Base-by-base conservation (phyloP, 352 stramenopile species). In the Blastocystis sp. region DNA sequence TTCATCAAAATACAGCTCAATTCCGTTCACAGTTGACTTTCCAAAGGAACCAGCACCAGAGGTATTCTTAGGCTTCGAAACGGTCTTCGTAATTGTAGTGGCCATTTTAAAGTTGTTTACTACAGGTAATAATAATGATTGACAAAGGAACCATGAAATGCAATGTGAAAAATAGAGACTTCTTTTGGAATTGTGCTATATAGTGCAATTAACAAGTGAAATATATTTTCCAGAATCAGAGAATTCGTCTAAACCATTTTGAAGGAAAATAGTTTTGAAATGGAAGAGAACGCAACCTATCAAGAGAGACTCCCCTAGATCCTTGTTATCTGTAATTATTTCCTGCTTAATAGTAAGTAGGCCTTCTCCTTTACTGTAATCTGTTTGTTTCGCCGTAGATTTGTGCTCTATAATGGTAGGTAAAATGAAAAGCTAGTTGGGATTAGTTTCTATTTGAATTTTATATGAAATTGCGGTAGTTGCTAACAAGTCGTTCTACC, bases 11-110 rank as follows among this genome's bases (percentile, higher is more conserved):
- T 54, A 84, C 73, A 84, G 42, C n/a, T 84, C 73, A 84, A 84
- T 84, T 66, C 73, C 73, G 53, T 24, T 66, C 6, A 60, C 56
- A 53, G 58, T 66, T 5, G 73, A 84, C 27, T 33, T 66, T 54
- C 73, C 73, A 66, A 68, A 84, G n/a, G 48, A 40, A 84, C 53
- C 35, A 19, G 73, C 9, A 56, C 48, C 40, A 24, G 73, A 30
- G 68, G n/a, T 44, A 30, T 84, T 84, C 73, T 58, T 42, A 37
- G 73, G 40, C 54, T 84, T 84, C 22, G 59, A 27, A 69, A 84
- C 53, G 13, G 73, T 84, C 73, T 84, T 84, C 15, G 66, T 78
- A 56, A 76, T 48, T n/a, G 73, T 48, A 35, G 51, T 35, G 22
- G 73, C 48, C 73, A 84, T 84, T 64, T 53, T 22, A 53, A 84